These are phyloP conservation scores for Neurospora cerealis DNA, from an alignment of 495 filamentous ascomycete species.

Conservation along the genomic window DNA sequence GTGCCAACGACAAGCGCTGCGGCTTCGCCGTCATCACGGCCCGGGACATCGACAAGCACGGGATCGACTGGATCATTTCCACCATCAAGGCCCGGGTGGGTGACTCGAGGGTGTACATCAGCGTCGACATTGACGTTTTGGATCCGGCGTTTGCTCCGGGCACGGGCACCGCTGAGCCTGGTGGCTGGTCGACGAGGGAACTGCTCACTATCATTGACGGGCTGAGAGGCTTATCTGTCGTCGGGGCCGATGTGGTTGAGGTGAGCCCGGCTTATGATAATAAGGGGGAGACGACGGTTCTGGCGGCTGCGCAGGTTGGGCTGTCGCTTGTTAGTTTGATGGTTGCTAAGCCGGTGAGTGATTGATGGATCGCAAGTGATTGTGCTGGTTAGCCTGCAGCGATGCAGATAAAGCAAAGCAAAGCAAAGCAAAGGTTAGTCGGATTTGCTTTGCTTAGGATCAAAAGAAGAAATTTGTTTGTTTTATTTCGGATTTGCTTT, in stretches of 20 bases:
- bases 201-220: conserved; percentile 36
- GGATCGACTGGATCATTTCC: conserved; percentile 60
- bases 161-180: conserved; percentile 81
- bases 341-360: conserved; percentile 23
- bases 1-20: conserved; percentile 74
- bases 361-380: neutral
- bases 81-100: conserved; percentile 68
- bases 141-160: conserved; percentile 56
- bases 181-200: conserved; percentile 79
- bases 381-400: neutral
- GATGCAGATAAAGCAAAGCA: no score
- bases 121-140: conserved; percentile 80
- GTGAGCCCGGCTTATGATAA: conserved; percentile 65
- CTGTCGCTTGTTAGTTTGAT: conserved; percentile 26
- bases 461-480: no score
- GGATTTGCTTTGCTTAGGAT: no score
- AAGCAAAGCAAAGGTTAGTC: no score
- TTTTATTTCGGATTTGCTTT: no score
- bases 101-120: conserved; percentile 67
- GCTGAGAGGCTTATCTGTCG: conserved; percentile 58
- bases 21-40: conserved; percentile 78
- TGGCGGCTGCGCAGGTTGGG: conserved; percentile 49
- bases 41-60: conserved; percentile 69
- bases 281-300: conserved; percentile 54
- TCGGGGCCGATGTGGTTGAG: conserved; percentile 73